Base-by-base conservation (phyloP, 352 stramenopile genomes). In the Globisporangium takayamanum region DNA sequence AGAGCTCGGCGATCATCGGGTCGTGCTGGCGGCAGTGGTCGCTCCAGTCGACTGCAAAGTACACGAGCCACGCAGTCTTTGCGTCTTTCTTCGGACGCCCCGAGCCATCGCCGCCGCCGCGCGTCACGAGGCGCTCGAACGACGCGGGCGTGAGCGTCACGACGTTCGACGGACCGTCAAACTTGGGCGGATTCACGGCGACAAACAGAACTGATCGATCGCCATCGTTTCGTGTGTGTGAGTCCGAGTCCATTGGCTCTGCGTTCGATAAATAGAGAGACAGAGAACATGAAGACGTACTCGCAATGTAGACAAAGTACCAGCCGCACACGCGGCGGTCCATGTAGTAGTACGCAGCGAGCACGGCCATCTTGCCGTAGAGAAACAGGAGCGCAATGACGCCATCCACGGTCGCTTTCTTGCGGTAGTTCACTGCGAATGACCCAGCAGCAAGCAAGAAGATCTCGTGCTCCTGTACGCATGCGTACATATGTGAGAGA, bases 31-130 rank as follows among this genome's bases (percentile, higher is more conserved):
- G 60, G 44, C 82, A 92, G 44, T 78, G 64, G 62, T 89, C 78
- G 60, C 75, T 89, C 79, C 80, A 90, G 64, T 89, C 78, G 4
- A 79, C 66, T 58, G 85, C 77, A 37, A 83, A 89, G 59, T 87
- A 90, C 28, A 90, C 68, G 14, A 92, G 64, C 81, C 81, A 92
- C 22, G 76, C 80, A 10, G 68, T 55, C 50, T 72, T 75, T 25
- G 66, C 57, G 33, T 67, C 33, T 39, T 39, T 39, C 33, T 70
- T 26, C 22, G n/a, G 47, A 26, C 0, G 53, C 54, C 46, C 33
- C 3, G 33, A 11, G 61, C 60, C 20, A 39, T 62, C 59, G 12
- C 67, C 67, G 18, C 60, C 71, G 12, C 55, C 51, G 39, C 64
- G 63, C 53, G 70, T 84, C 50, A 87, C 57, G 22, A 80, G 50